A percentile compares a stretch with the other conserved stretches of the same genome.
Evolutionary conservation across 2,329 filamentous ascomycete species (phyloP).

Genomic region (Fusarium sp.): DNA sequence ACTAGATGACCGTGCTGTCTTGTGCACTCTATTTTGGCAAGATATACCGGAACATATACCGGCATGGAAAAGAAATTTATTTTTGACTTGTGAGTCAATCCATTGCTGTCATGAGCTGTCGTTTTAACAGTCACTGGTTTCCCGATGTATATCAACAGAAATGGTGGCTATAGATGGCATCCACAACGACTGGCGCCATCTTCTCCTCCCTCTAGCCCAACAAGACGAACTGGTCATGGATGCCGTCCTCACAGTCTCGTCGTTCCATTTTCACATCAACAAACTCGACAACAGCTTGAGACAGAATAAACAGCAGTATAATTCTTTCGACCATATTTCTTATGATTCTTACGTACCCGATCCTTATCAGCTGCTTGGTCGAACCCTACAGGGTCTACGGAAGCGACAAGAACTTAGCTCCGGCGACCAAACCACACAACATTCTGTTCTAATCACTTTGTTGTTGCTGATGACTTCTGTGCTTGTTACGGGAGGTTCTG

Average conservation of each 20-base stretch:
- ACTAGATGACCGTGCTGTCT: background rate
- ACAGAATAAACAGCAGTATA: background rate
- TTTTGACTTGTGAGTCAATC: constrained; percentile 30
- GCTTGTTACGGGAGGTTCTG: constrained; percentile 45
- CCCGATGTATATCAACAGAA: constrained; percentile 38
- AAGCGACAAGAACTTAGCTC: constrained; percentile 33
- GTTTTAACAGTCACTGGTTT: constrained; percentile 17
- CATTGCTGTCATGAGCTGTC: fast-evolving
- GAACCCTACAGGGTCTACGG: constrained; percentile 32
- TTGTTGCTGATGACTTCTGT: constrained; percentile 42
- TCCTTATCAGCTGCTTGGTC: constrained; percentile 34
- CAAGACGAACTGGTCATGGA: constrained; percentile 40
- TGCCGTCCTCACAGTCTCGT: constrained; percentile 36
- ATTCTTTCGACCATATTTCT: background rate
- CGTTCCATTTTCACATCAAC: constrained; percentile 39
- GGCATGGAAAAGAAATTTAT: constrained; percentile 30
- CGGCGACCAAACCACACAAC: constrained; percentile 19
- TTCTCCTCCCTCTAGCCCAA: constrained; percentile 41
- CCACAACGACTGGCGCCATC: constrained; percentile 44
- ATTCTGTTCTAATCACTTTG: constrained; percentile 42
- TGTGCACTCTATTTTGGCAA: constrained; percentile 17
- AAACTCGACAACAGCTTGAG: background rate
- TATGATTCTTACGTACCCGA: constrained; percentile 5
- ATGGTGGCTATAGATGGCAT: constrained; percentile 47
- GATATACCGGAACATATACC: constrained; percentile 23